A percentile compares a stretch with the other conserved stretches of the same genome.
phyloP scores from a whole-genome alignment of 179 eudicot genomes.

The Amaranthus tricolor region DNA sequence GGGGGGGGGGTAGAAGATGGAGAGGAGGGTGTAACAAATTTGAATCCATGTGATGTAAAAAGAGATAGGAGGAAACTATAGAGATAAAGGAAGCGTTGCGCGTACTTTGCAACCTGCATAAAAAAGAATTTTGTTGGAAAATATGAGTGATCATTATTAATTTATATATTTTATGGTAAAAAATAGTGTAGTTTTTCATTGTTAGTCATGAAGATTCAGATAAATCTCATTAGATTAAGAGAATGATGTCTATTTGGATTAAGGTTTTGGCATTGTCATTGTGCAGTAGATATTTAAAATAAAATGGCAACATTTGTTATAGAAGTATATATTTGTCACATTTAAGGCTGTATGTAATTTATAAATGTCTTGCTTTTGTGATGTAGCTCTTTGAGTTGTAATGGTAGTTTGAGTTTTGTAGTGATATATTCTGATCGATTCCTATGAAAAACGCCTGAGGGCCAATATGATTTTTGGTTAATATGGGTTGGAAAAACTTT shows the following conservation, averaged over 20 bases:
- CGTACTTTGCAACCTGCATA: no score
- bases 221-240: not conserved
- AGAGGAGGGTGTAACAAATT: no score
- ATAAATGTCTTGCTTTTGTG: not conserved
- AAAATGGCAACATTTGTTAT: not conserved
- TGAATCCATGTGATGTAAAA: no score
- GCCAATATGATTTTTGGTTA: not conserved
- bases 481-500: not conserved
- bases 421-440: not conserved
- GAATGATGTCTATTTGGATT: not conserved
- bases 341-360: not conserved
- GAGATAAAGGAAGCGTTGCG: no score
- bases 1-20: no score
- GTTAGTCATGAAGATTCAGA: not conserved
- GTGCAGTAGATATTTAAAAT: not conserved
- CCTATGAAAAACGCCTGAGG: not conserved
- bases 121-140: no score
- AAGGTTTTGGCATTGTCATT: not conserved
- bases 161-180: no score
- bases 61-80: no score
- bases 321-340: not conserved
- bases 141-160: no score
- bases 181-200: not conserved
- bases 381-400: not conserved
- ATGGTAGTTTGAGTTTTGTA: not conserved